phyloP scores from a whole-genome alignment of 139 green algal species.

The Chlamydomonas sp. region DNA sequence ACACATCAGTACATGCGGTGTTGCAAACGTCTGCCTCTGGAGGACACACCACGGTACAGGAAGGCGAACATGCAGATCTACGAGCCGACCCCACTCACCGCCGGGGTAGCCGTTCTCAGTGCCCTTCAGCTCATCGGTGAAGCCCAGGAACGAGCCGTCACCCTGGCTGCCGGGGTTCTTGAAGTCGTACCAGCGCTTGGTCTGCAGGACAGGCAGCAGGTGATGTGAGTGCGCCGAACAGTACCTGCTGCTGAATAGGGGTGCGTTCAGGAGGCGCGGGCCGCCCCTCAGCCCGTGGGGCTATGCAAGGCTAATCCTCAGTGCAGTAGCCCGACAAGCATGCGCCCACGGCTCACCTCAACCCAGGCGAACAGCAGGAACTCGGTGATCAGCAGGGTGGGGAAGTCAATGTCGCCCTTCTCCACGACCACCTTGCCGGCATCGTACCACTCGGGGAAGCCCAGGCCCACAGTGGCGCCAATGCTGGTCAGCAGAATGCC shows the following conservation, averaged over 20 bases:
- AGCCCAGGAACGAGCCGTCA: conserved; percentile 86
- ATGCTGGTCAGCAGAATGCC: conserved; percentile 74
- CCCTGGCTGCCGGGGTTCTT: conserved; percentile 87
- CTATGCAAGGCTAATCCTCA: too few relatives aligned
- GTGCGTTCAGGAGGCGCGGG: too few relatives aligned
- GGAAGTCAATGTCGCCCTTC: conserved; percentile 72
- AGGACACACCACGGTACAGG: neutral
- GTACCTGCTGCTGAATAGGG: too few relatives aligned
- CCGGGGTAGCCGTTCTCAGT: conserved; percentile 81
- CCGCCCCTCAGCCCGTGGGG: too few relatives aligned
- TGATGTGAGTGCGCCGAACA: neutral
- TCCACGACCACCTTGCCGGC: conserved; percentile 78
- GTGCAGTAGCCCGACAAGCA: too few relatives aligned
- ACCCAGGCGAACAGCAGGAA: conserved; percentile 76
- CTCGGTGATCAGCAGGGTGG: conserved; percentile 73
- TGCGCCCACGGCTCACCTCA: too few relatives aligned
- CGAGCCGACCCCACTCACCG: neutral
- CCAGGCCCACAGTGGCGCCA: conserved; percentile 55
- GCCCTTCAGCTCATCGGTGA: conserved; percentile 86
- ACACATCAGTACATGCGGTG: too few relatives aligned
- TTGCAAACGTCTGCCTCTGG: too few relatives aligned
- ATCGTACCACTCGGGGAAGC: conserved; percentile 78
- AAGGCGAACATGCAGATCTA: too few relatives aligned
- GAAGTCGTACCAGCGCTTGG: conserved; percentile 85
- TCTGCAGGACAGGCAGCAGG: conserved; percentile 53